Percentiles rank a stretch among this genome's conserved stretches.
These are phyloP conservation scores for Eucalyptus dawsonii DNA, from an alignment of 345 rosid species.

Conservation along the genomic window DNA sequence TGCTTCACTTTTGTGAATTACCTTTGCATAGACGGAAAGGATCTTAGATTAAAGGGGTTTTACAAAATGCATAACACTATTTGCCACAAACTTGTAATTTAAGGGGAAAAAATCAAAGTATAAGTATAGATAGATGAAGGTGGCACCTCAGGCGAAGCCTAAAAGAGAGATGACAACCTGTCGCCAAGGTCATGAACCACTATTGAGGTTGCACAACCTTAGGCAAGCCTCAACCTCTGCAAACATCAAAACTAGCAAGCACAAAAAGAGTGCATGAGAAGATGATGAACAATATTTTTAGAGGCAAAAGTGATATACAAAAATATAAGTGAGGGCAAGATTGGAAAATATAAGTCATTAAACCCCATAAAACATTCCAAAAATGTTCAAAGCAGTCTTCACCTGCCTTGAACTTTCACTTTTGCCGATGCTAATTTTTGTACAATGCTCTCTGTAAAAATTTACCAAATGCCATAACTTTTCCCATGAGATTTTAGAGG, in stretches of 20 bases:
- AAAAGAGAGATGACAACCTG: neutral
- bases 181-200: neutral
- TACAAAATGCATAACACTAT: neutral
- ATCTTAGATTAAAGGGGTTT: too few species aligned
- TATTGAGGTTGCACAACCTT: neutral
- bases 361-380: neutral
- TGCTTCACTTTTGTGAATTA: neutral
- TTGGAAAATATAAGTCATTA: too few species aligned
- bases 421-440: neutral
- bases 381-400: neutral
- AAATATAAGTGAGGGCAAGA: too few species aligned
- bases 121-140: neutral
- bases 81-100: neutral
- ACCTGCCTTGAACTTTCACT: neutral
- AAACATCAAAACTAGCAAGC: neutral
- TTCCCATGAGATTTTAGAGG: too few species aligned
- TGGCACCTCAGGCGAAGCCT: neutral
- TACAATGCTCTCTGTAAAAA: neutral
- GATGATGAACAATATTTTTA: neutral
- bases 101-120: accelerated
- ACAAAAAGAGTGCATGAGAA: neutral
- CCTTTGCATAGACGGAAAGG: neutral
- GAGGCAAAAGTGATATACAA: neutral
- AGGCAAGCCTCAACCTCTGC: neutral
- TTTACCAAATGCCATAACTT: neutral